Percentiles rank a stretch among this genome's conserved stretches.
Evolutionary conservation across 305 asterid species (phyloP).

Genomic region (Nicotiana rustica): DNA sequence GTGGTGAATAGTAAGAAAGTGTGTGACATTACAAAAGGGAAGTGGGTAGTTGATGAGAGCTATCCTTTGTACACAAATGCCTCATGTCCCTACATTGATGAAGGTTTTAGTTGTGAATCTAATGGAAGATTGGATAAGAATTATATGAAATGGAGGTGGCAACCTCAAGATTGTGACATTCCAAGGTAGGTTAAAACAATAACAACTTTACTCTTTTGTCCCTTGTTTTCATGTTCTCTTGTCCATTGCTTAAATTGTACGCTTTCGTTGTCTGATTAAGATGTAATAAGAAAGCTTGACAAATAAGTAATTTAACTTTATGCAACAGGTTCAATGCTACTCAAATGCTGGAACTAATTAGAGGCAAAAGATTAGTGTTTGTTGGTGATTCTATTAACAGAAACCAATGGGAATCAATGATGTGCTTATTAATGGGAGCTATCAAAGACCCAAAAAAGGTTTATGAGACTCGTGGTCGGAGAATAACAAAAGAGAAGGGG

Average conservation of each 20-base stretch:
- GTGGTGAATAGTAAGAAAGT: constrained; percentile 36
- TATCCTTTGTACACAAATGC: constrained; percentile 76
- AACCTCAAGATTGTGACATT: constrained; percentile 79
- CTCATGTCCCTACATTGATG: constrained; percentile 86
- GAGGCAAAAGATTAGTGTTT: constrained; percentile 91
- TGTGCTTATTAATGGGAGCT: constrained; percentile 81
- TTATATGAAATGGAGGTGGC: constrained; percentile 98
- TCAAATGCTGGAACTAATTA: constrained; percentile 75
- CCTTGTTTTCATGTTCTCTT: not conserved
- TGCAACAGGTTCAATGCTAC: constrained; percentile 75
- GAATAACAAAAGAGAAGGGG: constrained; percentile 83
- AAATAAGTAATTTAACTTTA: constrained; percentile 14
- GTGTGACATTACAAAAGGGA: constrained; percentile 80
- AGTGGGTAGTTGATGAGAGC: constrained; percentile 79
- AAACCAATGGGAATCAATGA: constrained; percentile 97
- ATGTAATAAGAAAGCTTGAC: constrained; percentile 9
- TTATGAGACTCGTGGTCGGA: constrained; percentile 80
- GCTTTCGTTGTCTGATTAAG: not conserved
- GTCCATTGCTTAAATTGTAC: constrained; percentile 21
- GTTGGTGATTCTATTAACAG: constrained; percentile 92
- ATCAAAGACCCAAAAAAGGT: constrained; percentile 83
- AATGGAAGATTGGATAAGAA: constrained; percentile 80
- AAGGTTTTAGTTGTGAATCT: constrained; percentile 81
- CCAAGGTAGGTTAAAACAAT: constrained; percentile 83
- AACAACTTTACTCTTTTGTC: not conserved